phyloP scores from a whole-genome alignment of 352 stramenopile species.

The Phytophthora pistaciae region DNA sequence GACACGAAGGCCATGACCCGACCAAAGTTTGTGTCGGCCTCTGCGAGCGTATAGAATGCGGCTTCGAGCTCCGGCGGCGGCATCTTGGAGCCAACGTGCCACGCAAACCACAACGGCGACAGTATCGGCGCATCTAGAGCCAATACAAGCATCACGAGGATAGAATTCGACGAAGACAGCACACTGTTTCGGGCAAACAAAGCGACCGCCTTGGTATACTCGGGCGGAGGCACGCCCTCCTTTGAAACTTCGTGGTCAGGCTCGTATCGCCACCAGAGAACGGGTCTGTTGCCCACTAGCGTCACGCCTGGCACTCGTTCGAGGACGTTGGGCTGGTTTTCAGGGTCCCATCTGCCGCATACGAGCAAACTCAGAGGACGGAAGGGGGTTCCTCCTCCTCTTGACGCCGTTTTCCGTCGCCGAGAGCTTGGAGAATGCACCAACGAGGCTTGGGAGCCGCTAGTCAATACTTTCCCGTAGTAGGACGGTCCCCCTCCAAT shows the following conservation, averaged over 20 bases:
- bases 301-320: constrained; percentile 54
- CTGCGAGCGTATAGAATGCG: constrained; percentile 18
- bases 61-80: constrained; percentile 43
- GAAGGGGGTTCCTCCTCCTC: constrained; percentile 20
- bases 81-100: constrained; percentile 62
- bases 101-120: constrained; percentile 72
- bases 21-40: constrained; percentile 16
- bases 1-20: constrained; percentile 34
- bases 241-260: constrained; percentile 41
- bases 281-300: constrained; percentile 40
- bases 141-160: constrained; percentile 69
- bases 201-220: constrained; percentile 62
- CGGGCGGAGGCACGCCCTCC: constrained; percentile 9
- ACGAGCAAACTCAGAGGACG: constrained; percentile 66
- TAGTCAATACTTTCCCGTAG: constrained; percentile 8
- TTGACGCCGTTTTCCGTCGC: constrained; percentile 19
- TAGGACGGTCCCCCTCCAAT: constrained; percentile 27
- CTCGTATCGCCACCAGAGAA: constrained; percentile 67
- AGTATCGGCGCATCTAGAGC: constrained; percentile 70
- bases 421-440: constrained; percentile 18
- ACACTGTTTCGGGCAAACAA: constrained; percentile 60
- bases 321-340: constrained; percentile 30
- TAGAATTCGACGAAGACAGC: constrained; percentile 66
- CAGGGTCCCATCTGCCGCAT: constrained; percentile 56
- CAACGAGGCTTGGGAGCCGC: constrained; percentile 6